Percentiles rank a stretch among this genome's conserved stretches.
Evolutionary conservation across 768 basidiomycete species (phyloP).

Genomic region (Fistulinella prunicolor): DNA sequence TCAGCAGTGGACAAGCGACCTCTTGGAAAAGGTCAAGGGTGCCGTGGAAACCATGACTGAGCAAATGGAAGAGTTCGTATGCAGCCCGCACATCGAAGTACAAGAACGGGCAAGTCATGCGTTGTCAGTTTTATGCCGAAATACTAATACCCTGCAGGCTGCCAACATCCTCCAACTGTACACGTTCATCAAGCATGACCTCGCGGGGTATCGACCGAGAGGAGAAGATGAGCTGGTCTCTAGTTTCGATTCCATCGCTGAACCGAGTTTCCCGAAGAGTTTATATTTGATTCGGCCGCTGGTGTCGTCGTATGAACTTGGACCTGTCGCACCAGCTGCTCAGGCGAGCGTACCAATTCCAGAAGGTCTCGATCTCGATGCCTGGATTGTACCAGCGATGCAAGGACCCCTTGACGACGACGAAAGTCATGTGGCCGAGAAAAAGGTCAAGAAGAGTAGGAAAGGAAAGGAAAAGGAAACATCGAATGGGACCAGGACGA

Average conservation of each 20-base stretch:
- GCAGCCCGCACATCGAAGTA: slow-evolving; percentile 75
- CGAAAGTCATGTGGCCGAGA: slow-evolving; percentile 37
- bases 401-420: slow-evolving; percentile 28
- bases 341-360: slow-evolving; percentile 82
- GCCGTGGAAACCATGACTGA: slow-evolving; percentile 60
- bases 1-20: slow-evolving; percentile 71
- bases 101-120: slow-evolving; percentile 77
- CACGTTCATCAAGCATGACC: slow-evolving; percentile 71
- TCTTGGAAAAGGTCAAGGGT: slow-evolving; percentile 59
- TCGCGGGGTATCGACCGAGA: slow-evolving; percentile 51
- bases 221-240: slow-evolving; percentile 34
- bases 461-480: slow-evolving; percentile 47
- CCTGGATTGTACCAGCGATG: slow-evolving; percentile 74
- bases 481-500: slow-evolving; percentile 25
- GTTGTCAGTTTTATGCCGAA: not conserved
- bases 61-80: slow-evolving; percentile 56
- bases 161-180: slow-evolving; percentile 76
- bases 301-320: slow-evolving; percentile 74
- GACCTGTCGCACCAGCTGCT: slow-evolving; percentile 76
- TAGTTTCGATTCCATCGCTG: slow-evolving; percentile 35
- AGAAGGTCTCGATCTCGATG: slow-evolving; percentile 81
- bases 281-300: slow-evolving; percentile 82
- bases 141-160: slow-evolving; percentile 47
- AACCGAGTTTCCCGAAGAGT: slow-evolving; percentile 78
- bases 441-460: slow-evolving; percentile 42